A percentile compares a stretch with the other conserved stretches of the same genome.
Evolutionary conservation across 192 early-diverging fungal genomes (phyloP).

Genomic region (Pilobolus umbonatus): DNA sequence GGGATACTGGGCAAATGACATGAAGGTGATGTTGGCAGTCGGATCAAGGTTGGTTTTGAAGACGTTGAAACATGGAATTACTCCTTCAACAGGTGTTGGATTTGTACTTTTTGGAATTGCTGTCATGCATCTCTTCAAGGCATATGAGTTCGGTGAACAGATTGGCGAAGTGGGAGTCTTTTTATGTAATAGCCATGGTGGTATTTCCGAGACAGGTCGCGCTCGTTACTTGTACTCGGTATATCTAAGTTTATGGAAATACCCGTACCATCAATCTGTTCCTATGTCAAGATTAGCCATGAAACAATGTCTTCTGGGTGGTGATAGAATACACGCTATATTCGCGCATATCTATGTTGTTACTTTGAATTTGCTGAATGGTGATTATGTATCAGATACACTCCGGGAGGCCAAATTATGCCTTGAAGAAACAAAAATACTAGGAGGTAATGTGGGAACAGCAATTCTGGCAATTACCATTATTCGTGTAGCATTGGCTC

Average conservation of each 20-base stretch:
- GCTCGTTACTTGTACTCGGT: conserved; percentile 19
- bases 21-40: conserved; percentile 15
- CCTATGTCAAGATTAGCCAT: conserved; percentile 22
- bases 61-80: conserved; percentile 16
- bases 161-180: conserved; percentile 23
- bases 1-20: conserved; percentile 21
- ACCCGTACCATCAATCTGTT: conserved; percentile 16
- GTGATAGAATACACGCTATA: conserved; percentile 24
- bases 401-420: conserved; percentile 28
- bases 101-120: conserved; percentile 34
- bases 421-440: conserved; percentile 7
- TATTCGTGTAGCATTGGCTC: conserved; percentile 17
- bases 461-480: conserved; percentile 7
- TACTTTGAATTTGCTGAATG: conserved; percentile 16
- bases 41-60: conserved; percentile 8
- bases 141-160: conserved; percentile 25
- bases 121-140: conserved; percentile 15
- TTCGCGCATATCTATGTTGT: conserved; percentile 22
- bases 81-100: conserved; percentile 24
- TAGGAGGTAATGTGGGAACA: not conserved
- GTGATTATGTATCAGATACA: conserved; percentile 15
- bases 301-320: conserved; percentile 16
- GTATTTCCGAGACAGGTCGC: conserved; percentile 21
- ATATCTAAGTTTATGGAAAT: conserved; percentile 23
- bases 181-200: conserved; percentile 24